Evolutionary conservation across 768 basidiomycete species (phyloP).

Genomic region (Hydnomerulius pinastri): DNA sequence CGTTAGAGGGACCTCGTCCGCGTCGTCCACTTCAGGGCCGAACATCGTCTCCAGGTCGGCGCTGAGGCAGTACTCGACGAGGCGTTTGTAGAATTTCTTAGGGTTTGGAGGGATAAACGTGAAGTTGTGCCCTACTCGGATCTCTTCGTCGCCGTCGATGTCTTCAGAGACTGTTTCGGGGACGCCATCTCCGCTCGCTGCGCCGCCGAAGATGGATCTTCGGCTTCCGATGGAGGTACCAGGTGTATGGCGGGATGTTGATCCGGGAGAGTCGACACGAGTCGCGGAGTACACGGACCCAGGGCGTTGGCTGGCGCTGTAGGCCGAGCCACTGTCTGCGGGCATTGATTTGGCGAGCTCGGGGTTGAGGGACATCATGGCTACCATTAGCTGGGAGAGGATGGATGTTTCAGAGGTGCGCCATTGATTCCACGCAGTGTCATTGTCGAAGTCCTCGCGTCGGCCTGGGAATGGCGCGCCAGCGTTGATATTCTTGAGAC

Average conservation of each 20-base stretch:
- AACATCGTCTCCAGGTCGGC: conserved; percentile 89
- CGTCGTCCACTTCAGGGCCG: conserved; percentile 87
- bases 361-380: conserved; percentile 85
- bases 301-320: conserved; percentile 45
- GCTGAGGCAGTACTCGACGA: conserved; percentile 81
- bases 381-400: conserved; percentile 85
- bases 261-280: conserved; percentile 26
- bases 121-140: conserved; percentile 75
- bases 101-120: conserved; percentile 92
- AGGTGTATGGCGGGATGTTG: conserved; percentile 53
- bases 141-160: conserved; percentile 63
- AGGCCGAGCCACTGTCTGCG: conserved; percentile 39
- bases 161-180: conserved; percentile 40
- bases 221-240: conserved; percentile 69
- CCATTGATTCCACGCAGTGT: conserved; percentile 86
- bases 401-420: conserved; percentile 77
- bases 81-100: conserved; percentile 78
- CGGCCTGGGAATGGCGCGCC: conserved; percentile 82
- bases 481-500: conserved; percentile 88
- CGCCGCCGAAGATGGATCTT: conserved; percentile 51
- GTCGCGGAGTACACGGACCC: conserved; percentile 57
- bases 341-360: conserved; percentile 81
- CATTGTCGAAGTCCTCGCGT: conserved; percentile 82
- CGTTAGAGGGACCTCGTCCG: conserved; percentile 92
- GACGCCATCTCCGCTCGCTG: conserved; percentile 30